Evolutionary conservation across 2,329 filamentous ascomycete genomes (phyloP), one percentile per base, ranked within the genome.

Genomic region (Aureobasidium pullulans): DNA sequence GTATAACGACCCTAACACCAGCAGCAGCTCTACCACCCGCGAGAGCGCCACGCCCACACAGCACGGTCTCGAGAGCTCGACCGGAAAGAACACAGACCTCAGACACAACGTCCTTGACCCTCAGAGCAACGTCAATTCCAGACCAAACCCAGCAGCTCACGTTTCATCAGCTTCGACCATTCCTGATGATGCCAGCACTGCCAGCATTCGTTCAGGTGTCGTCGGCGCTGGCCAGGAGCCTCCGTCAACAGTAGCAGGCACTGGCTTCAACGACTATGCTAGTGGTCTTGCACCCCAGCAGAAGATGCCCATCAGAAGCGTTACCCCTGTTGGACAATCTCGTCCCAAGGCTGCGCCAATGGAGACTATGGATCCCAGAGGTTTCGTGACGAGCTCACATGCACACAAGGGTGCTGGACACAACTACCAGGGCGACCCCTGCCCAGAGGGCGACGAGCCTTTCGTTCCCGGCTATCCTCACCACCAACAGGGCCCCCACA

Each of bases 151-250:
- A 62, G 61, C 50, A 52, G 34, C 54, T 60, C 59, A 32, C 28
- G 37, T n/a, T 9, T 43, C 52, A 6, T 28, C 48, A 36, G 48
- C 29, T 23, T 34, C 48, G 8, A 52, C 28, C 19, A 36, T 64
- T 15, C 19, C 60, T 31, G 31, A 40, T 16, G n/a, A 56, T 39
- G 47, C 31, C 19, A 74, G 71, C 61, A 67, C 66, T 32, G 69
- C 70, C 16, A 73, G 71, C 63, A 72, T 74, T 67, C 73, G 73
- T 64, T 74, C 71, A 60, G 72, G 71, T 50, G 71, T 74, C 13
- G 69, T 73, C 53, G 73, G 73, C 28, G 50, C 58, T 23, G 50
- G 32, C 3, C 50, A 53, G 15, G 31, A 59, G 37, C 47, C 62
- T 52, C 52, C 61, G 34, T 23, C 3, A 48, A 23, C 44, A 15